Base-by-base conservation (phyloP, 148 eudicot species). In the Dysphania ambrosioides region DNA sequence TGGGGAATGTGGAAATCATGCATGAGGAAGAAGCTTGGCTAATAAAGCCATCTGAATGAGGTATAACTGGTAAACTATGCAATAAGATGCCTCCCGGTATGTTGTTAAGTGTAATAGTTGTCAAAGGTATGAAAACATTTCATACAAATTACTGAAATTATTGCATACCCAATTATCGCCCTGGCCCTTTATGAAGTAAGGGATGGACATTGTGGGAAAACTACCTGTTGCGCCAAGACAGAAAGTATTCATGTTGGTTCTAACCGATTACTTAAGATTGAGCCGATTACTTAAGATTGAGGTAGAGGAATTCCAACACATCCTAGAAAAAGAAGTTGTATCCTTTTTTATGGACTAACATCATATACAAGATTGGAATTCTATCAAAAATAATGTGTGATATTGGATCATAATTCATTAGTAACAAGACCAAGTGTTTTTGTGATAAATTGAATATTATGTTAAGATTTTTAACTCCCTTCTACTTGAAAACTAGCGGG, bases 111-210 rank as follows among this genome's bases (percentile, higher is more conserved):
- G 51, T 2, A 19, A 44, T 13, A 44, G 3, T 0, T 53, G 57
- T 1, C 24, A 53, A 21, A 0, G 57, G 1, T 8, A 19, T 21
- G 57, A n/a, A 21, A 3, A 3, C 4, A 53, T 6, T 0, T 0
- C 23, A 0, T 24, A 21, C 0, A 53, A 53, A 6, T 9, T 5
- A 0, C 15, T 19, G 0, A 1, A 44, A 15, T 2, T 15, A 0
- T 0, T 44, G 0, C 19, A 44, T 4, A n/a, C n/a, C 0, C 18
- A 7, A 0, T 4, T 53, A 1, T 0, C 57, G 0, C 57, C 57
- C 1, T 53, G 57, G 57, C 24, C 57, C 6, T 53, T 53, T 7
- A 19, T 53, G 24, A 53, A 8, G 6, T 21, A 8, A 8, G 57
- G 24, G 5, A 53, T 53, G 57, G 57, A 53, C 24, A 53, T 53